Conservation (phyloP, 345 rosid species). For the Eucalyptus curtisii region DNA sequence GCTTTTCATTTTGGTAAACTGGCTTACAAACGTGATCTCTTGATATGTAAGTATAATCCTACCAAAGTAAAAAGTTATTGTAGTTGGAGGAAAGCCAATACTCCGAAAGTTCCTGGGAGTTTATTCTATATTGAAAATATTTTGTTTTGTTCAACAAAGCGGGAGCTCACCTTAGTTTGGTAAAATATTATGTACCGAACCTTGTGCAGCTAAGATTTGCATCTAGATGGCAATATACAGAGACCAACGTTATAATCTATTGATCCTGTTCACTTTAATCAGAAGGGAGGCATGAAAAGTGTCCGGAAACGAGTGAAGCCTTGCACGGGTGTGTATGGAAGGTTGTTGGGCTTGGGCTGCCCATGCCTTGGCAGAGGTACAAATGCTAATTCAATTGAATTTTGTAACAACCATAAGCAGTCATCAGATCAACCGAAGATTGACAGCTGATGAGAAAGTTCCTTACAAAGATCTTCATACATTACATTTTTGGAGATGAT, state of each 20-base stretch:
- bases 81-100: not conserved
- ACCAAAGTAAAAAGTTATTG: not conserved
- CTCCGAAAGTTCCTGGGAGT: not conserved
- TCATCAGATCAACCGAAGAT: not conserved
- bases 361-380: constrained; percentile 94
- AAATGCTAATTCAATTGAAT: not conserved
- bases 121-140: not conserved
- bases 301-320: constrained; percentile 27
- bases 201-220: not conserved
- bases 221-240: not conserved
- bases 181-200: not conserved
- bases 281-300: constrained; percentile 33
- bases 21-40: not conserved
- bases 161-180: not conserved
- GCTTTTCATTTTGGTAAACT: not conserved
- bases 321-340: constrained; percentile 49
- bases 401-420: not conserved
- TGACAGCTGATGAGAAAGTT: not conserved
- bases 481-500: not conserved
- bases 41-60: not conserved
- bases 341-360: constrained; percentile 83
- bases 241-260: not conserved
- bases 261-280: not conserved
- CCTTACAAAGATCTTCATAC: not conserved
- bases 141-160: not conserved